Evolutionary conservation across 352 stramenopile species (phyloP).

Genomic region (Phytophthora chlamydospora): DNA sequence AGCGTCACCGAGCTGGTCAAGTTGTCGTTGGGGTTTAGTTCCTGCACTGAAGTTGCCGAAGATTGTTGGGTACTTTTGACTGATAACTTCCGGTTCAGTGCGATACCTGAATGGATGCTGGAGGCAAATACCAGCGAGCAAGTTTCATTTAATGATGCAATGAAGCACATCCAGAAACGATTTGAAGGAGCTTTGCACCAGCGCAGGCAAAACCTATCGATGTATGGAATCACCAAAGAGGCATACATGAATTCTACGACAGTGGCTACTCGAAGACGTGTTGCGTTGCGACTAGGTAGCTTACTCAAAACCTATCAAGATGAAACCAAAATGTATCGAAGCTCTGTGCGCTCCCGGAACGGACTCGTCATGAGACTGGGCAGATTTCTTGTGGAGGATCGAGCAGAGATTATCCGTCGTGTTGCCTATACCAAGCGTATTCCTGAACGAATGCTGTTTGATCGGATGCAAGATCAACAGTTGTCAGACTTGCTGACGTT

Average conservation of each 20-base stretch:
- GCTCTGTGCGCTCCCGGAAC: conserved; percentile 13
- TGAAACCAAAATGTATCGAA: conserved; percentile 14
- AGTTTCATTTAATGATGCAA: neutral
- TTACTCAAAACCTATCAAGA: conserved; percentile 20
- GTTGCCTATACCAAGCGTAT: conserved; percentile 33
- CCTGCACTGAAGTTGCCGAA: conserved; percentile 8
- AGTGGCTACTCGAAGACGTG: conserved; percentile 12
- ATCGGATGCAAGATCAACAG: conserved; percentile 7
- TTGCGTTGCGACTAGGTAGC: conserved; percentile 14
- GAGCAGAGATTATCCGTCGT: conserved; percentile 40
- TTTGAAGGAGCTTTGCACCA: conserved; percentile 15
- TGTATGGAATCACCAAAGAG: conserved; percentile 22
- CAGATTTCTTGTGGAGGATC: conserved; percentile 39
- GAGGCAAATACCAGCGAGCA: neutral
- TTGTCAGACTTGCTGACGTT: conserved; percentile 24
- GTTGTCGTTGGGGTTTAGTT: conserved; percentile 34
- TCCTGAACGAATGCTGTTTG: conserved; percentile 22
- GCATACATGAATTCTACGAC: conserved; percentile 15
- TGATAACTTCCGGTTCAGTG: conserved; percentile 12
- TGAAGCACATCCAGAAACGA: conserved; percentile 14
- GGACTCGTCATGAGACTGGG: conserved; percentile 24
- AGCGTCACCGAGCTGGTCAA: conserved; percentile 32
- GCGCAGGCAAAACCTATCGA: neutral
- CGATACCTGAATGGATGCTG: conserved; percentile 30
- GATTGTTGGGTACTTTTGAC: conserved; percentile 7